Evolutionary conservation across 1,139 yeast species (phyloP), one percentile per base, ranked within the genome.

Genomic region (Pichia sp.): DNA sequence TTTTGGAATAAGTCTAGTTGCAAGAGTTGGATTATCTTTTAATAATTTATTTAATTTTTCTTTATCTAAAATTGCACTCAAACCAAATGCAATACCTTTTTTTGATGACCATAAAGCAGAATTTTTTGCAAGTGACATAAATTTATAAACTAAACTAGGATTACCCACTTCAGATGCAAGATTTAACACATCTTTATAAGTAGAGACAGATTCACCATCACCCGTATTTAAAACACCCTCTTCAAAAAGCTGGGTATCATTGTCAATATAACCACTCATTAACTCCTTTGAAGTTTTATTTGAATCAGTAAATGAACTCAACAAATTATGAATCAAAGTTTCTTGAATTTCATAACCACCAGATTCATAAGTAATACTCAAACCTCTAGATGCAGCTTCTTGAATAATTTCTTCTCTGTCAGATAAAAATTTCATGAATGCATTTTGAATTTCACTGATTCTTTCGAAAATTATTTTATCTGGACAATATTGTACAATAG

Each of bases 81-180:
- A 70, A 0, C 97, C 97, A 67, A 87, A 90, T 0, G 97, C 97
- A 59, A 90, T 81, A 43, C 97, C 97, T 54, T 86, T 86, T 59
- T 96, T 73, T 0, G 97, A 86, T 0, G 95, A 79, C 97, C 98
- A 92, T 32, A 90, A 67, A 0, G 95, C 81, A 0, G 96, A 85
- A 44, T 83, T 83, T 51, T 87, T 84, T 0, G 97, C 96, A 46
- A 92, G 67, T 0, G 96, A 81, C 96, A 92, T 87, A 59, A 92
- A 92, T 58, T 89, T 87, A 63, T 92, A 92, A 6, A 92, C 96
- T 55, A 92, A 73, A 57, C 95, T 78, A 23, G 97, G 96, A 62
- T 92, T 97, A 35, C 97, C 97, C 5, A 89, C 94, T 59, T 92
- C 97, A 2, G 94, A 80, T 0, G 97, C 97, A 42, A 92, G 70